phyloP scores from a whole-genome alignment of 148 eudicot genomes.

The Agrostemma githago region DNA sequence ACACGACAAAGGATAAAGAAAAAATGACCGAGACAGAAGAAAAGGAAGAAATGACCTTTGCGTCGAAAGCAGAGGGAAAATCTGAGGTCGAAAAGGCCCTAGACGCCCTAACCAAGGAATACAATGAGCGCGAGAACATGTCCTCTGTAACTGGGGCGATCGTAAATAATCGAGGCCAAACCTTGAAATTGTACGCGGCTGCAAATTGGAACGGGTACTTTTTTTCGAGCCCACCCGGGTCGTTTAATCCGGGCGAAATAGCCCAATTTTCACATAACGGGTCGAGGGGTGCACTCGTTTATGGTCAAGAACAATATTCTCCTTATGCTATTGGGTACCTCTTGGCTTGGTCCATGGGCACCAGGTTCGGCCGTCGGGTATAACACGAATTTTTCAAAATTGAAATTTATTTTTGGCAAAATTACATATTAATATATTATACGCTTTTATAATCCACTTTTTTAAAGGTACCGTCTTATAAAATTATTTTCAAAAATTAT shows the following conservation, averaged over 20 bases:
- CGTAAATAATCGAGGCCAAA: background rate
- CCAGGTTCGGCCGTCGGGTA: background rate
- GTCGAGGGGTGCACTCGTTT: background rate
- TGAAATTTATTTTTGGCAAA: too few relatives aligned
- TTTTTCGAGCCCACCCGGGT: background rate
- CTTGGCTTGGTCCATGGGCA: conserved; percentile 8
- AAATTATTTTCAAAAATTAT: too few relatives aligned
- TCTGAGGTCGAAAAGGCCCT: background rate
- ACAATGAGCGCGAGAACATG: background rate
- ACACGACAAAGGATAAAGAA: background rate
- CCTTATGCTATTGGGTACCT: conserved; percentile 1
- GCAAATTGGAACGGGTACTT: background rate
- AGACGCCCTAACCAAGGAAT: too few relatives aligned
- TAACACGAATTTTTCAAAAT: too few relatives aligned
- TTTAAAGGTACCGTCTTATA: too few relatives aligned
- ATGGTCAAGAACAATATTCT: background rate
- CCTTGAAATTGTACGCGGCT: background rate
- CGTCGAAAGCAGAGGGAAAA: background rate
- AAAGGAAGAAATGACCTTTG: too few relatives aligned
- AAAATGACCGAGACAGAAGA: background rate
- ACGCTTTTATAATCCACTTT: too few relatives aligned
- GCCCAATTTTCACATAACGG: background rate
- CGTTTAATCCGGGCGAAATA: background rate
- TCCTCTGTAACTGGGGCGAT: background rate
- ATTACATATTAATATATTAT: too few relatives aligned